Evolutionary conservation across 2,329 filamentous ascomycete genomes (phyloP).

Genomic region (Ceratocystis huliohia): DNA sequence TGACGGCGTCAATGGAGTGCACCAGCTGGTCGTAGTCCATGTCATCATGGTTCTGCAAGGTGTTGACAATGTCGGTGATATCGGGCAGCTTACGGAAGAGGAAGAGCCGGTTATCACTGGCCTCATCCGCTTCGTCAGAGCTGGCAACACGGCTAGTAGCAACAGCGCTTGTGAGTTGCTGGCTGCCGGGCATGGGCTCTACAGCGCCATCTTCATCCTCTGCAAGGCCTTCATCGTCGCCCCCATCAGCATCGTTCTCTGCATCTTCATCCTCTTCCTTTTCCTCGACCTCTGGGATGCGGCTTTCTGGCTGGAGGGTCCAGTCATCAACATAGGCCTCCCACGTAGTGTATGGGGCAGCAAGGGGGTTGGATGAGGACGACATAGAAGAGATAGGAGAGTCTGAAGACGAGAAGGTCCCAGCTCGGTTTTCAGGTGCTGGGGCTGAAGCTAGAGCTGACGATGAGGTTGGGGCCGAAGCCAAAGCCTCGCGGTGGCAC

Average conservation of each 20-base stretch:
- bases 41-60: constrained; percentile 38
- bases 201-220: constrained; percentile 5
- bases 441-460: not conserved
- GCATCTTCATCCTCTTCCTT: constrained; percentile 25
- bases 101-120: constrained; percentile 12
- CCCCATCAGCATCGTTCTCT: constrained; percentile 24
- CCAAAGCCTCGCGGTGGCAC: constrained; percentile 5
- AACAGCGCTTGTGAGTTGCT: constrained; percentile 3
- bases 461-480: not conserved
- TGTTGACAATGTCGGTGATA: constrained; percentile 13
- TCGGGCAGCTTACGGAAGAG: constrained; percentile 15
- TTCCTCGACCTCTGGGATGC: constrained; percentile 22
- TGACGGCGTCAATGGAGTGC: constrained; percentile 34
- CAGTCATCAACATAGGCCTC: constrained; percentile 33
- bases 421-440: not conserved
- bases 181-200: not conserved
- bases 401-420: not conserved
- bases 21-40: constrained; percentile 37
- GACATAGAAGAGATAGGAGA: constrained; percentile 2
- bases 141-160: constrained; percentile 22
- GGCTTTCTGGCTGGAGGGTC: constrained; percentile 31
- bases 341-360: constrained; percentile 31
- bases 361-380: constrained; percentile 14
- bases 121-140: constrained; percentile 22
- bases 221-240: constrained; percentile 22